Base-by-base conservation (phyloP, 2,329 filamentous ascomycete species). In the Pseudomassariella vexata region DNA sequence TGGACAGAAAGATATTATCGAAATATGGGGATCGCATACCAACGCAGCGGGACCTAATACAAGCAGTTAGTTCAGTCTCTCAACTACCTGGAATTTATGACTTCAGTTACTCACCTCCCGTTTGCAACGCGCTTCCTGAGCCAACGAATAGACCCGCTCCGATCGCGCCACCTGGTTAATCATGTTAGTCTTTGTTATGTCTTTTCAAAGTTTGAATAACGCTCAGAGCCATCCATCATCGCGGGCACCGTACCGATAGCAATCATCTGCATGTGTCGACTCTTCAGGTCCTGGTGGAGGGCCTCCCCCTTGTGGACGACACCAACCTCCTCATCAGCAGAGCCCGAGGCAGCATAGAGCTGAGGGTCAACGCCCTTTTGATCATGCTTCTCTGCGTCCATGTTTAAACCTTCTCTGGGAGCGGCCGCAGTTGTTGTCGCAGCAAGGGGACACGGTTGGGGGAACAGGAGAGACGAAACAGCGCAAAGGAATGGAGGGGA, bases 121-220 rank as follows among this genome's bases (percentile, higher is more conserved):
- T 62, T 16, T 66, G 60, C 32, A 84, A 59, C 21, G 78, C 77
- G 25, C 53, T 54, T 29, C 79, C 80, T 3, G 79, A 80, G 28
- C 79, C 74, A 37, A 87, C 78, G 53, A 86, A 86, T 8, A 86
- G 66, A 62, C 82, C 82, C 41, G 62, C 62, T 36, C 63, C 62
- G 28, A 66, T 65, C 10, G 63, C 57, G 47, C 62, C 63, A 32
- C 61, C 60, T 62, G 22, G 11, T 9, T 19, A 12, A 12, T 19
- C 11, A 11, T 28, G 19, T 39, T 31, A 32, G 34, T 21, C 19
- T 14, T 24, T 14, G 6, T 12, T 6, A 17, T 10, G 12, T 12
- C 12, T 29, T 19, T 29, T 15, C 17, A 16, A 23, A 23, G 21
- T 15, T 19, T 29, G 10, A 10, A 10, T 16, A 11, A 21, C 14